These are phyloP conservation scores for Nannochloropsis limnetica DNA, from an alignment of 352 stramenopile species.

Conservation along the genomic window DNA sequence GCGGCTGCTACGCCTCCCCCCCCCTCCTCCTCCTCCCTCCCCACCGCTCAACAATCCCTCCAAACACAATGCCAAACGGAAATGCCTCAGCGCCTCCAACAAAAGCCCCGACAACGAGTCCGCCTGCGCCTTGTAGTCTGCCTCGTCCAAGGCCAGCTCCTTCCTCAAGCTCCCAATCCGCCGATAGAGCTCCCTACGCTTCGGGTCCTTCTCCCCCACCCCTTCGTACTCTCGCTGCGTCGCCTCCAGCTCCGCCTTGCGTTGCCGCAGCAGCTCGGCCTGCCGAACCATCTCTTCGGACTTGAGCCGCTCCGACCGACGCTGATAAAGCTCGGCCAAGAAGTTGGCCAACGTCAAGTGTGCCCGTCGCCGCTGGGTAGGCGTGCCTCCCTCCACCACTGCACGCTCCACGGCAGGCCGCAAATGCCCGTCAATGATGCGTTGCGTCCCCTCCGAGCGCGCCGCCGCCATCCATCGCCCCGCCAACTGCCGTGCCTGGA, in stretches of 20 bases:
- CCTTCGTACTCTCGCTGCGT: slow-evolving; percentile 3
- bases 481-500: not conserved
- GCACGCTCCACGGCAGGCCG: slow-evolving; percentile 7
- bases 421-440: slow-evolving; percentile 5
- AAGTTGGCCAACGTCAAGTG: not conserved
- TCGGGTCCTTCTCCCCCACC: slow-evolving; percentile 1
- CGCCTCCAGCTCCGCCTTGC: slow-evolving; percentile 1
- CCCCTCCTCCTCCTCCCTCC: not conserved
- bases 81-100: slow-evolving; percentile 7
- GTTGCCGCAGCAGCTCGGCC: slow-evolving; percentile 8
- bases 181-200: not conserved
- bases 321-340: not conserved
- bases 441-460: not conserved
- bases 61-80: slow-evolving; percentile 4
- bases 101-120: slow-evolving; percentile 1
- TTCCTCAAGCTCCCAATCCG: slow-evolving; percentile 15
- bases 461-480: slow-evolving; percentile 15
- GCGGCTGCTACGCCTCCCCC: not conserved
- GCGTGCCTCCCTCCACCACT: not conserved
- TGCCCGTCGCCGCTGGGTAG: not conserved
- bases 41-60: not conserved
- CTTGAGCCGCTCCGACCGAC: slow-evolving; percentile 15
- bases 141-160: slow-evolving; percentile 9
- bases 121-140: not conserved
- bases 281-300: slow-evolving; percentile 15